Evolutionary conservation across 2,329 filamentous ascomycete species (phyloP), one percentile per base, ranked within the genome.

Genomic region (Aureobasidium musti): DNA sequence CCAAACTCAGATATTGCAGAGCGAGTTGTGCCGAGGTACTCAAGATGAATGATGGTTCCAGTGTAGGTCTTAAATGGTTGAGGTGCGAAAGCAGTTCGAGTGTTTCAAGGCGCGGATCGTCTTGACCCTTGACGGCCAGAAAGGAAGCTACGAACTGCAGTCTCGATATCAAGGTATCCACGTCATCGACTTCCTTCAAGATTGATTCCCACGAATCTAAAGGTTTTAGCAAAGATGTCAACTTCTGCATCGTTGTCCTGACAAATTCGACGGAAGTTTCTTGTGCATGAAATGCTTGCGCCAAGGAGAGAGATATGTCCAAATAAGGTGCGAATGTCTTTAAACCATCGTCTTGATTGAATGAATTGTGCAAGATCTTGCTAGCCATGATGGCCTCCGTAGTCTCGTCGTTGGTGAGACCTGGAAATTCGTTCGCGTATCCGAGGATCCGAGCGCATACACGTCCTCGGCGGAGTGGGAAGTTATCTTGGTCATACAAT

Each of bases 1-100:
- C 88, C 68, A 89, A 79, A 5, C 82, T 80, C 50, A 86, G 79
- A 71, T 87, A 86, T 69, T 87, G 84, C 8, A 82, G 71, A 1
- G 82, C 83, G 7, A 88, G 76, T 17, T 79, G 17, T 5, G 61
- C 39, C 19, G 43, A 28, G 13, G 14, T 35, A 30, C 19, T 28
- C 47, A 64, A 23, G 2, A 54, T 5, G 23, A 19, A 10, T 5
- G 61, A 45, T 54, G 35, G 35, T 14, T 64, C 49, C 1, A 11
- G 10, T 2, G 17, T 11, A 5, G 49, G 35, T 23, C 13, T 33
- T 1, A 64, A 26, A 64, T 43, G 41, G 17, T 17, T 19, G 13
- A 64, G 19, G 2, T 64, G 61, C 7, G 49, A 64, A 37, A 64
- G 61, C 26, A 23, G n/a, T 28, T 54, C 33, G 11, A 64, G 61